A percentile compares a stretch with the other conserved stretches of the same genome.
These are phyloP conservation scores for Colletotrichum gigasporum DNA, from an alignment of 2,329 filamentous ascomycete species.

Conservation along the genomic window DNA sequence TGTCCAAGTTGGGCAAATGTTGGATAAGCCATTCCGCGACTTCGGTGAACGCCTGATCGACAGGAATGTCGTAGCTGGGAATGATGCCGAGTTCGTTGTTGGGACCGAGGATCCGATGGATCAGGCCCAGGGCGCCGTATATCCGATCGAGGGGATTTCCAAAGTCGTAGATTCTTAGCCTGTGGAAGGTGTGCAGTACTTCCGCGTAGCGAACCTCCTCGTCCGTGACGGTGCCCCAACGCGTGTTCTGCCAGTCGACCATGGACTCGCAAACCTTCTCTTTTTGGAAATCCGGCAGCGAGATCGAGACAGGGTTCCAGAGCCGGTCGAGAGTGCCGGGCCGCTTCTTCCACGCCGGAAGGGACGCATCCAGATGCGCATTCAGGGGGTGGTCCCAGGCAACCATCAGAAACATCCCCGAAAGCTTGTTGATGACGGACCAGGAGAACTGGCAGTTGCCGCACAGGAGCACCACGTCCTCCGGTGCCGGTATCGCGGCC, in stretches of 20 bases:
- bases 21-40: conserved; percentile 1
- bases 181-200: conserved; percentile 13
- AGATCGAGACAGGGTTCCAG: background rate
- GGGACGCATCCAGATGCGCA: background rate
- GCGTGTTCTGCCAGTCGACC: background rate
- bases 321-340: conserved; percentile 1
- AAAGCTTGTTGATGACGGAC: background rate
- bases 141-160: conserved; percentile 1
- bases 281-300: background rate
- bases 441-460: conserved; percentile 4
- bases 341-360: background rate
- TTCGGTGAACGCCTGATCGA: conserved; percentile 6
- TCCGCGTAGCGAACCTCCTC: conserved; percentile 3
- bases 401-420: background rate
- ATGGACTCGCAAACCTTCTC: background rate
- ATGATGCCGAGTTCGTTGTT: background rate
- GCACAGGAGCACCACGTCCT: background rate
- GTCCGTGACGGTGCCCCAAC: conserved; percentile 14
- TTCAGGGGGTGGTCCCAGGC: background rate
- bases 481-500: conserved; percentile 29
- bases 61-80: background rate
- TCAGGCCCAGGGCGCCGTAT: conserved; percentile 10
- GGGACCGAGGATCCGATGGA: conserved; percentile 5
- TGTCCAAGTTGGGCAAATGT: conserved; percentile 14
- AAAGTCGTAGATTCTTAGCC: conserved; percentile 10